phyloP scores from a whole-genome alignment of 139 green algal species.

The Chlorella vulgaris region DNA sequence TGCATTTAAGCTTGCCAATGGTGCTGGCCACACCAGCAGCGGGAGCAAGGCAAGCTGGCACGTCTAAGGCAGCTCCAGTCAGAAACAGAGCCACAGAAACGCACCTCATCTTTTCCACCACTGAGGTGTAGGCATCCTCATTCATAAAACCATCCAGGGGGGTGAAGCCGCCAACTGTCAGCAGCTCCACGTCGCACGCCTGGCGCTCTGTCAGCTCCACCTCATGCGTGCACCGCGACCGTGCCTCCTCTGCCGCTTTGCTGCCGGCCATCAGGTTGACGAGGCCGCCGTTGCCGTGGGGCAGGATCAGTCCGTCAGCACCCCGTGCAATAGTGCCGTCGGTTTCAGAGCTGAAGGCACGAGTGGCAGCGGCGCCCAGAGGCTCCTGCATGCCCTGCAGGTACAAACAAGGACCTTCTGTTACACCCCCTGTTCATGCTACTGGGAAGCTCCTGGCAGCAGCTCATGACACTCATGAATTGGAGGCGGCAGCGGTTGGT shows the following conservation, averaged over 20 bases:
- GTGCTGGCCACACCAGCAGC: too few species aligned
- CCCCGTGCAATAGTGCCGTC: constrained; percentile 29
- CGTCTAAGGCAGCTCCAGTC: too few species aligned
- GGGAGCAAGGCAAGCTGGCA: background rate
- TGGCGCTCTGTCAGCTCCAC: constrained; percentile 84
- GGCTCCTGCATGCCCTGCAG: background rate
- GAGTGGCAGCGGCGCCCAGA: background rate
- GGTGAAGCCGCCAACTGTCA: constrained; percentile 86
- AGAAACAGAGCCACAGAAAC: background rate
- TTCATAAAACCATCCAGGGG: constrained; percentile 91
- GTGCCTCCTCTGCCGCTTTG: constrained; percentile 32
- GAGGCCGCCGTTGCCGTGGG: constrained; percentile 41
- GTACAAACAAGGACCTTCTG: too few species aligned
- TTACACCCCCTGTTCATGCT: too few species aligned
- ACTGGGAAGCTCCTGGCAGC: background rate
- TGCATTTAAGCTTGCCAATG: too few species aligned
- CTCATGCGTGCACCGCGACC: constrained; percentile 62
- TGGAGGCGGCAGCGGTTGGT: background rate
- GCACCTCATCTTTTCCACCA: constrained; percentile 77
- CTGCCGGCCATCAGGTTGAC: constrained; percentile 43
- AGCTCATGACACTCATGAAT: background rate
- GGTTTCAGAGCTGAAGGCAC: constrained; percentile 4
- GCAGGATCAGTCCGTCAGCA: constrained; percentile 39
- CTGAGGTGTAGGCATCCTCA: constrained; percentile 76
- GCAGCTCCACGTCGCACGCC: constrained; percentile 94